These are phyloP conservation scores for Brasenia schreberi DNA, from an alignment of 164 flowering plant genomes.

Conservation along the genomic window DNA sequence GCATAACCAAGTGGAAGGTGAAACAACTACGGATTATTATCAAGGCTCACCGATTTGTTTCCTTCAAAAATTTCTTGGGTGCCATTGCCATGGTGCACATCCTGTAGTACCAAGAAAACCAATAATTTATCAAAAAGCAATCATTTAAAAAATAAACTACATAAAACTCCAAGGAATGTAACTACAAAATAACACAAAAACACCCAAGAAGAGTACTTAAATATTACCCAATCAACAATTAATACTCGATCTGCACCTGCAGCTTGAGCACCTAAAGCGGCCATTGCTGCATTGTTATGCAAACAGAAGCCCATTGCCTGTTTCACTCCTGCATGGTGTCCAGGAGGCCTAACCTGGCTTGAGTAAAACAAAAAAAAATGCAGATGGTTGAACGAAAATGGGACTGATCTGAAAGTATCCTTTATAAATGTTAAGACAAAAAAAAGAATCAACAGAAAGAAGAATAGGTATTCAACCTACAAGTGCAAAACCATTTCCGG, in stretches of 20 bases:
- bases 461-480: slow-evolving; percentile 21
- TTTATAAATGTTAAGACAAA: background rate
- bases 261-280: slow-evolving; percentile 73
- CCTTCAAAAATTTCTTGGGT: slow-evolving; percentile 94
- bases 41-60: slow-evolving; percentile 65
- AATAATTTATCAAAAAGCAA: too few relatives aligned
- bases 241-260: slow-evolving; percentile 87
- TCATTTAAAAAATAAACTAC: background rate
- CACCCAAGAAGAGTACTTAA: background rate
- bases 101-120: slow-evolving; percentile 30
- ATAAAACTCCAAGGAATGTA: background rate
- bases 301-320: slow-evolving; percentile 97
- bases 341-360: slow-evolving; percentile 93
- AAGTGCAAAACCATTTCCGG: slow-evolving; percentile 95
- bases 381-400: background rate
- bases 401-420: background rate
- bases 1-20: background rate
- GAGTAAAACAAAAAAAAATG: background rate
- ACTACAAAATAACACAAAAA: background rate
- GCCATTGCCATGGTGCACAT: slow-evolving; percentile 99
- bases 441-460: background rate
- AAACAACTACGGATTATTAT: background rate
- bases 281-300: slow-evolving; percentile 96
- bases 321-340: slow-evolving; percentile 95
- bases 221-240: slow-evolving; percentile 89